Evolutionary conservation across 805 yeast species (phyloP).

Genomic region (Starmerella stigmatis): DNA sequence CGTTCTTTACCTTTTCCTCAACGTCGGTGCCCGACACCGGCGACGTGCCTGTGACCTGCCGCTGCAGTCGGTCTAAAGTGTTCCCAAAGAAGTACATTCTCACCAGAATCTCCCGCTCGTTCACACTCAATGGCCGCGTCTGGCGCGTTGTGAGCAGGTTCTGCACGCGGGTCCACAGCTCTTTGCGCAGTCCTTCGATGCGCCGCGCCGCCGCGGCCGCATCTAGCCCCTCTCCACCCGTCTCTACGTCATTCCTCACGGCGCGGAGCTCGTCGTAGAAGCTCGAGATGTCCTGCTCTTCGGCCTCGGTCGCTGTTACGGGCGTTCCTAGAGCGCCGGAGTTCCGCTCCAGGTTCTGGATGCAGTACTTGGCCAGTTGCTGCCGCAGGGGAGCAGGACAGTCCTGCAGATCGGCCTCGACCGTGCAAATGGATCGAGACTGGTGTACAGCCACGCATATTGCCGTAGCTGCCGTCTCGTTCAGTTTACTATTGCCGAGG

Average conservation of each 20-base stretch:
- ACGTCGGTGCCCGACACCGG: background rate
- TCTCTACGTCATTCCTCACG: conserved; percentile 9
- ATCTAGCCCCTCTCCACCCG: background rate
- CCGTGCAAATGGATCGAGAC: conserved; percentile 51
- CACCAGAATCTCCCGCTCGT: conserved; percentile 24
- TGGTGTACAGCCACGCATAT: conserved; percentile 59
- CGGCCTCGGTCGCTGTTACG: conserved; percentile 8
- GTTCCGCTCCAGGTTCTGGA: conserved; percentile 50
- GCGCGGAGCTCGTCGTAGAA: conserved; percentile 20
- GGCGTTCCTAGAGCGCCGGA: conserved; percentile 30
- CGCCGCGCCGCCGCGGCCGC: conserved; percentile 7
- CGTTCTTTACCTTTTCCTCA: conserved; percentile 21
- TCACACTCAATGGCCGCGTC: conserved; percentile 17
- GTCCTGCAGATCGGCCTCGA: conserved; percentile 55
- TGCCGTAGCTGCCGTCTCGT: conserved; percentile 51
- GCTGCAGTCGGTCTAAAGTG: conserved; percentile 21
- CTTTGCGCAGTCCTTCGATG: conserved; percentile 20
- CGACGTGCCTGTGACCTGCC: conserved; percentile 13
- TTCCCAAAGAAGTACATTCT: conserved; percentile 22
- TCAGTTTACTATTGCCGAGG: conserved; percentile 48
- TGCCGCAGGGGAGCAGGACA: conserved; percentile 57
- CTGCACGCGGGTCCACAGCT: conserved; percentile 20
- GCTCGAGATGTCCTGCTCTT: conserved; percentile 16
- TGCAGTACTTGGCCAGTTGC: conserved; percentile 63
- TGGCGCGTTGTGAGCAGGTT: conserved; percentile 18